Conservation (phyloP, 1,284 basidiomycete species). For the Vanrija humicola region DNA sequence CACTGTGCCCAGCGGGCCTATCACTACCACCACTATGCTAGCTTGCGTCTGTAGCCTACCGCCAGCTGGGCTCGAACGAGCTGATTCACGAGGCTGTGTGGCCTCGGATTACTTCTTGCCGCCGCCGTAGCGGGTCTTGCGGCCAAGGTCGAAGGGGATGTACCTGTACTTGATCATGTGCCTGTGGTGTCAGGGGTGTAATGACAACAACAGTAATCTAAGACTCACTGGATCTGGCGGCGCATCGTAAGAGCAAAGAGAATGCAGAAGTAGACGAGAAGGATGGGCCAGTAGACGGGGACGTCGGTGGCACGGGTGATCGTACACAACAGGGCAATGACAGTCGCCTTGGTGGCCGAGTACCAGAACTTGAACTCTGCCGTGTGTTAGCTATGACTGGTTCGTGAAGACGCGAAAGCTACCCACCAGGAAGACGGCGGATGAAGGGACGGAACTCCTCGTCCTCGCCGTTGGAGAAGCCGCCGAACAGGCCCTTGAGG, state of each 20-base stretch:
- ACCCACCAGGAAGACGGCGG: slow-evolving; percentile 85
- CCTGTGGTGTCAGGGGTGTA: slow-evolving; percentile 50
- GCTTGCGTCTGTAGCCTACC: not conserved
- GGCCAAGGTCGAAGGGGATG: slow-evolving; percentile 47
- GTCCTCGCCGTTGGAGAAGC: slow-evolving; percentile 49
- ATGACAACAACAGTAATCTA: not conserved
- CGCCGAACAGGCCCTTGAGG: slow-evolving; percentile 41
- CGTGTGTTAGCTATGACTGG: slow-evolving; percentile 1
- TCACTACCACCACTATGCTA: too few species aligned
- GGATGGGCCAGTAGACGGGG: slow-evolving; percentile 97
- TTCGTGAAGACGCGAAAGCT: not conserved
- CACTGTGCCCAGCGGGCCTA: too few species aligned
- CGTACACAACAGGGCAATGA: slow-evolving; percentile 75
- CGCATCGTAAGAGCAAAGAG: slow-evolving; percentile 87
- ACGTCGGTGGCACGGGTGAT: slow-evolving; percentile 80
- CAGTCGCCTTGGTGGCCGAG: slow-evolving; percentile 81
- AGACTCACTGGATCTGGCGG: slow-evolving; percentile 80
- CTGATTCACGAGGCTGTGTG: not conserved
- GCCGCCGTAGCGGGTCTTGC: slow-evolving; percentile 41
- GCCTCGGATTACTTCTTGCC: slow-evolving; percentile 31
- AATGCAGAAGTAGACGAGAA: slow-evolving; percentile 86
- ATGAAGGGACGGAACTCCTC: slow-evolving; percentile 98
- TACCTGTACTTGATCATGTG: slow-evolving; percentile 99
- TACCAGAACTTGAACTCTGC: slow-evolving; percentile 61
- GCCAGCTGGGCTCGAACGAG: too few species aligned